Evolutionary conservation across 2,329 filamentous ascomycete genomes (phyloP).

Genomic region (Colletotrichum sp.): DNA sequence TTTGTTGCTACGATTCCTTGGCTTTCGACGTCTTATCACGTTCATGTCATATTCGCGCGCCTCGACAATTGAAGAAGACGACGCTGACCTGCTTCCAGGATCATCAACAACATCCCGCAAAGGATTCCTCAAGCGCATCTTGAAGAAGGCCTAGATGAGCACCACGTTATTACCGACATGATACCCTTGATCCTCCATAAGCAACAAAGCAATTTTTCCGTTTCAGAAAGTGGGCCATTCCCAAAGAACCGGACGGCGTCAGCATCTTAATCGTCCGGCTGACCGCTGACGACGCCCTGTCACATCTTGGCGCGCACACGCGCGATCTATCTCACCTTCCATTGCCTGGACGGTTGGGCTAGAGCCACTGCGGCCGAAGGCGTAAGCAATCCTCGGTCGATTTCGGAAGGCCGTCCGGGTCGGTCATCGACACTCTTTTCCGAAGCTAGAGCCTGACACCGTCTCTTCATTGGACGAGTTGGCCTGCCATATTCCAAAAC

Average conservation of each 20-base stretch:
- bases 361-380: background rate
- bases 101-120: slow-evolving; percentile 2
- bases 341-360: background rate
- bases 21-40: background rate
- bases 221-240: background rate
- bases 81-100: background rate
- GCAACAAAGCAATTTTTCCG: background rate
- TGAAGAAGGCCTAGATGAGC: slow-evolving; percentile 8
- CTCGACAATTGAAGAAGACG: background rate
- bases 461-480: background rate
- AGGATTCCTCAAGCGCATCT: slow-evolving; percentile 12
- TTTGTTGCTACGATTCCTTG: background rate
- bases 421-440: background rate
- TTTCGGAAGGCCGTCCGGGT: background rate
- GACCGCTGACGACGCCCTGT: background rate
- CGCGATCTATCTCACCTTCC: background rate
- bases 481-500: background rate
- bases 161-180: background rate
- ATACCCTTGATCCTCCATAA: background rate
- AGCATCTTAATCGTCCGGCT: background rate
- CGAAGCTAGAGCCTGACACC: background rate
- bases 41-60: too few relatives aligned
- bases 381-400: background rate
- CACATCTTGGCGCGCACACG: background rate
- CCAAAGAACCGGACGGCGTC: background rate